Percentiles rank a stretch among this genome's conserved stretches.
Conservation (phyloP, 140 eudicot species). For the Oenanthe javanica region DNA sequence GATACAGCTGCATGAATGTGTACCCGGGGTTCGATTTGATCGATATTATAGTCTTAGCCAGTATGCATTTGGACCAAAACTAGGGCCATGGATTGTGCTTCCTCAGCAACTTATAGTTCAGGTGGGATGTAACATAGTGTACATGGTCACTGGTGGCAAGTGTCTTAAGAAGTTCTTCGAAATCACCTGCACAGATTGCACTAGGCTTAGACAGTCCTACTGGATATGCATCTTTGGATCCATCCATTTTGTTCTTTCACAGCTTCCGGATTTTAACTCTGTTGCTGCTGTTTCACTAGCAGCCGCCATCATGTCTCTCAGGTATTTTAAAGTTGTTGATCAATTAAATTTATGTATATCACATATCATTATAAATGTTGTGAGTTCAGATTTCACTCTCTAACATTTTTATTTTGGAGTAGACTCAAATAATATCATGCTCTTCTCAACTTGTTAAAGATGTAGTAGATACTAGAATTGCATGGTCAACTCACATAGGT, state of each 20-base stretch:
- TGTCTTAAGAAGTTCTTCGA: slow-evolving; percentile 88
- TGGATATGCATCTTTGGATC: slow-evolving; percentile 86
- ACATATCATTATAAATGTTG: too few relatives aligned
- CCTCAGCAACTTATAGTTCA: slow-evolving; percentile 93
- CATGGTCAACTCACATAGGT: slow-evolving; percentile 1
- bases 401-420: too few relatives aligned
- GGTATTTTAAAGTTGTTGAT: slow-evolving; percentile 31
- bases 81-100: slow-evolving; percentile 82
- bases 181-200: slow-evolving; percentile 62
- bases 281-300: slow-evolving; percentile 87
- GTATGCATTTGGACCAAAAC: slow-evolving; percentile 77
- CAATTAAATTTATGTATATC: too few relatives aligned
- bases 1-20: slow-evolving; percentile 77
- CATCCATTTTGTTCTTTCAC: slow-evolving; percentile 74
- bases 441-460: too few relatives aligned
- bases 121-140: slow-evolving; percentile 79
- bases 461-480: neutral
- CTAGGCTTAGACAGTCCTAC: slow-evolving; percentile 51
- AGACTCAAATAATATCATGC: too few relatives aligned
- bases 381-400: too few relatives aligned
- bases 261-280: slow-evolving; percentile 83
- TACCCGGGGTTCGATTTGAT: slow-evolving; percentile 72
- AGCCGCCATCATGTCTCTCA: slow-evolving; percentile 83
- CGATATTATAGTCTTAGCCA: slow-evolving; percentile 68
- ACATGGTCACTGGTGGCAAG: slow-evolving; percentile 97